Base-by-base conservation (phyloP, 2,329 filamentous ascomycete species). In the Aspergillus calidoustus region DNA sequence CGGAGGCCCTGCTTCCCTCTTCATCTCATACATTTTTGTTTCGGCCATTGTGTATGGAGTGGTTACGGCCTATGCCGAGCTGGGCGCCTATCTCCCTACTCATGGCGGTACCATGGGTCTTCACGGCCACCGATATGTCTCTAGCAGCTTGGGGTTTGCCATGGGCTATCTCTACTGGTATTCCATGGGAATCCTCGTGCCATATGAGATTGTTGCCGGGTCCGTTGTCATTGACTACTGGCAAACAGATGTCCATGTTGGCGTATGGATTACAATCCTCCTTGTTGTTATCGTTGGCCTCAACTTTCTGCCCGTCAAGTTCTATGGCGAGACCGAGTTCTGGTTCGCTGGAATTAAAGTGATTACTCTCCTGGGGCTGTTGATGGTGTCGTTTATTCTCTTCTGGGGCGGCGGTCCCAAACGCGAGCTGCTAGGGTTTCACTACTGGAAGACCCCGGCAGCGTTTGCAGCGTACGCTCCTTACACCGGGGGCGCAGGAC, bases 221-320 rank as follows among this genome's bases (percentile, higher is more conserved):
- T 83, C 84, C 41, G 82, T 89, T 19, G 80, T 91, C 25, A 87
- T 90, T 62, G 77, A 85, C 62, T 89, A 86, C 71, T 91, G 88
- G 88, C 68, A 76, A 8, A 72, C 75, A 3, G 68, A 69, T 19
- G 75, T 82, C 54, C 76, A 80, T 46, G 73, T 81, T 7, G 79
- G 77, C 1, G 79, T 80, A 4, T 83, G 81, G 81, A 82, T 83
- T 57, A 84, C 85, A 4, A 83, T 87, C 62, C 77, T 87, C 63
- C 81, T 90, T 63, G 75, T 86, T 4, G 79, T 90, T 22, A 85
- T 90, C 51, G 72, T 84, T 17, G 75, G 71, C 2, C 69, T 84
- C 11, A 84, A 84, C 62, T 75, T 77, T 46, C 68, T 84, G 3
- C 80, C 81, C 0, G 83, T 85, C 4, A 70, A 73, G 9, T 80